A percentile compares a stretch with the other conserved stretches of the same genome.
Evolutionary conservation across 257 asterid genomes (phyloP).

Genomic region (Solanum commersonii): DNA sequence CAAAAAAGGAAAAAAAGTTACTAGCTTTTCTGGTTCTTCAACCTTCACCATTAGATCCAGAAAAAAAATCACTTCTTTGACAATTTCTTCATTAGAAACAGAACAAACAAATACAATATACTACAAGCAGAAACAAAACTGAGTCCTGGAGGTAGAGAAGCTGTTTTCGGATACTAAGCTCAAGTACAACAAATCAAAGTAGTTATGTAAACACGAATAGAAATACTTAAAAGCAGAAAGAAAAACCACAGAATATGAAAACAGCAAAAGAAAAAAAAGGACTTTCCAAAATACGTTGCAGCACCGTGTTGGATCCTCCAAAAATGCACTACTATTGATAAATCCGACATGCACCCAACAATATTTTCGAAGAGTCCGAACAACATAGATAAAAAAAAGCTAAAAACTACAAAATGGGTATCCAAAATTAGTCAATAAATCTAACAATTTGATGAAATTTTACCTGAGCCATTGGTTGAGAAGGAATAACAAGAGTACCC

Average conservation of each 20-base stretch:
- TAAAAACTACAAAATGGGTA: background rate
- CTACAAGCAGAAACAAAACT: background rate
- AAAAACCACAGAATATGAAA: background rate
- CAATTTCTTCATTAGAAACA: background rate
- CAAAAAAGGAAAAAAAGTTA: background rate
- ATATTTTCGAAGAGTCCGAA: background rate
- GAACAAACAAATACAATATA: background rate
- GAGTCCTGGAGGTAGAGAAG: background rate
- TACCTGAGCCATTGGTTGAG: constrained; percentile 99
- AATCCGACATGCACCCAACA: background rate
- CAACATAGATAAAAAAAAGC: background rate
- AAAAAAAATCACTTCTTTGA: background rate
- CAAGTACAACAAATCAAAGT: background rate
- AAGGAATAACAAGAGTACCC: constrained; percentile 87
- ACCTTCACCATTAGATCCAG: background rate
- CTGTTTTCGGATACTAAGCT: background rate
- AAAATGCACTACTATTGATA: background rate
- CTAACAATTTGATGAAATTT: background rate
- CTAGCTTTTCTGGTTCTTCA: background rate
- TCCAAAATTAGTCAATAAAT: background rate
- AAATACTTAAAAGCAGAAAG: background rate
- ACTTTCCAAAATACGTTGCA: background rate
- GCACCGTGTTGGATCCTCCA: background rate
- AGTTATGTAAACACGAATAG: background rate
- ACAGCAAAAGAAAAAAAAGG: background rate